These are phyloP conservation scores for Chlorella sp. DNA, from an alignment of 139 green algal species.

Conservation along the genomic window DNA sequence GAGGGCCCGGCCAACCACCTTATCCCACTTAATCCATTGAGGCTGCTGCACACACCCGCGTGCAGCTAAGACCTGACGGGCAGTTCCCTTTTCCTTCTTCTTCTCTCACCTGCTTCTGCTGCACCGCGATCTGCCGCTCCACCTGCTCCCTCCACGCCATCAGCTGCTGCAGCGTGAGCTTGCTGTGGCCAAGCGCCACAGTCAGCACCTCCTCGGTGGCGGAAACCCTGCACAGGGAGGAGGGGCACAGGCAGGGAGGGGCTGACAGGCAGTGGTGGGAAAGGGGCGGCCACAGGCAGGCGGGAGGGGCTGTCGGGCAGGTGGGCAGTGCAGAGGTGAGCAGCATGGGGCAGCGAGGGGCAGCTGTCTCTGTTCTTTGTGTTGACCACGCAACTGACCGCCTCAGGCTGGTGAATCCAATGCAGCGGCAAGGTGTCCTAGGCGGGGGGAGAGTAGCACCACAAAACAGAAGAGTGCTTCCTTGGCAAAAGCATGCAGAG, in stretches of 20 bases:
- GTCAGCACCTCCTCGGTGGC: conserved; percentile 40
- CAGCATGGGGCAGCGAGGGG: too few relatives aligned
- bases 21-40: neutral
- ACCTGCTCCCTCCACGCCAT: conserved; percentile 27
- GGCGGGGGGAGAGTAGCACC: too few relatives aligned
- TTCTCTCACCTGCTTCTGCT: conserved; percentile 43
- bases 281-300: neutral
- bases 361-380: too few relatives aligned
- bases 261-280: neutral
- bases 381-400: too few relatives aligned
- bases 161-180: conserved; percentile 31
- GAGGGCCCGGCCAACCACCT: too few relatives aligned
- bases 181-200: conserved; percentile 17
- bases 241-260: neutral
- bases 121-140: conserved; percentile 19
- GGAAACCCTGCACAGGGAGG: neutral
- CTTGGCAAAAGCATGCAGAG: too few relatives aligned
- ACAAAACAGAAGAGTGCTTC: too few relatives aligned
- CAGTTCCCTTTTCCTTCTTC: too few relatives aligned
- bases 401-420: too few relatives aligned
- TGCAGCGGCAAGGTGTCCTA: too few relatives aligned
- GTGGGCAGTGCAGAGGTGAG: neutral
- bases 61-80: neutral
- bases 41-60: neutral
- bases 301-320: neutral